Base-by-base conservation (phyloP, 495 filamentous ascomycete species). In the Aspergillus baeticus region DNA sequence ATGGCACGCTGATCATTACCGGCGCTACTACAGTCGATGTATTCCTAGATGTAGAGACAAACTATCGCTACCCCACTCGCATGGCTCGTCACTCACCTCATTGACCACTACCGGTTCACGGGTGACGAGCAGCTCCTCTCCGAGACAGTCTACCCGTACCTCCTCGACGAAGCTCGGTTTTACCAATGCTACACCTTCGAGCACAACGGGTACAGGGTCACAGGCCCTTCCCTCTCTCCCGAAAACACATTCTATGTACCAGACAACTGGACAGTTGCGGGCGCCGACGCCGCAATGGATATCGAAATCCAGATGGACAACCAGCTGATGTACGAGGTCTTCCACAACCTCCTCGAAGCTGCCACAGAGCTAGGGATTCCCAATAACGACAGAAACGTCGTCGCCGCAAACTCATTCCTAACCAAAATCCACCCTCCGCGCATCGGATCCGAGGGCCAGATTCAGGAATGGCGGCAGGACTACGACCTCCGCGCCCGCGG, bases 101-200 rank as follows among this genome's bases (percentile, higher is more conserved):
- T 45, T 13, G 51, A 54, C 39, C 51, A 54, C 38, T 54, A 54
- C 34, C 51, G n/a, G 13, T 54, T 54, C 39, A 44, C 51, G 6
- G 38, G 38, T 13, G 39, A 54, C n/a, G 45, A 43, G 18, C 10
- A 14, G 11, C 41, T 54, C 23, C 51, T 54, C 26, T 26, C 20
- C 5, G 51, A 54, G 0, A 29, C 29, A 5, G 39, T 41, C 8
- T 54, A 54, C 34, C 51, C 51, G 10, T 45, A 43, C 18, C 29
- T 54, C 21, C 3, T 21, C 26, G 42, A 54, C 3, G 51, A 45
- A 6, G 21, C 51, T 8, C 17, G 26, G 11, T 54, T 54, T 26
- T 54, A 54, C 38, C 21, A 54, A 18, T 54, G 51, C 38, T 54
- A 54, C 29, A 44, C 51, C 22, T 54, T 43, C 26, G 17, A 31